Evolutionary conservation across 225 moss, liverwort and hornwort genomes (phyloP).

Genomic region (Marchantia paleacea): DNA sequence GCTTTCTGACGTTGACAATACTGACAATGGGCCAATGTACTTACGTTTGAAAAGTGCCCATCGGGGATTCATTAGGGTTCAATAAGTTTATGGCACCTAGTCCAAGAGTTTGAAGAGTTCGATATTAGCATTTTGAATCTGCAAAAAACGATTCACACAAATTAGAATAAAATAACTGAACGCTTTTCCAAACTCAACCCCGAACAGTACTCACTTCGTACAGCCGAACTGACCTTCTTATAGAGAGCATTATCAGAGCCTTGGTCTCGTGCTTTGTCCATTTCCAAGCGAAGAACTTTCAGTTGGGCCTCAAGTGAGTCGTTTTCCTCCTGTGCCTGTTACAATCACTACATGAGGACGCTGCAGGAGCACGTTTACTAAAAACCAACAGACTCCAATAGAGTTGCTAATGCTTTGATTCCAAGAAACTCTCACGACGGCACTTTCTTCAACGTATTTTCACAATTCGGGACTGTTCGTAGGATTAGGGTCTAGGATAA

Average conservation of each 20-base stretch:
- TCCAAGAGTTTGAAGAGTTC: background rate
- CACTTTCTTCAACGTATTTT: background rate
- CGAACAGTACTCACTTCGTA: no score
- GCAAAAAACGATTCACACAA: background rate
- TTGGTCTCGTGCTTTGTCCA: background rate
- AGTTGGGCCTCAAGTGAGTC: conserved; percentile 1
- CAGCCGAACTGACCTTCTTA: background rate
- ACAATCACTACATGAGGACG: background rate
- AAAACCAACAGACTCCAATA: no score
- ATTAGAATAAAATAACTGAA: background rate
- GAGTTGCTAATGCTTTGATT: no score
- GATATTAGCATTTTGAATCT: background rate
- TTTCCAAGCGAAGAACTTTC: background rate
- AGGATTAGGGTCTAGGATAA: background rate
- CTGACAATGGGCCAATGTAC: background rate
- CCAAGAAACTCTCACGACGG: no score
- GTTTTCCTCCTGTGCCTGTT: conserved; percentile 10
- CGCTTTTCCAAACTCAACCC: background rate
- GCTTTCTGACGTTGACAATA: background rate
- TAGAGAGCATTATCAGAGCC: no score
- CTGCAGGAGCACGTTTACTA: background rate
- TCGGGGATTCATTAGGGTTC: no score
- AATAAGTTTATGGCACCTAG: background rate
- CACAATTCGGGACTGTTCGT: background rate
- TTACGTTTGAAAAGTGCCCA: background rate